A percentile compares a stretch with the other conserved stretches of the same genome.
phyloP scores from a whole-genome alignment of 2,329 filamentous ascomycete genomes.

The Diplocarpon rosae region DNA sequence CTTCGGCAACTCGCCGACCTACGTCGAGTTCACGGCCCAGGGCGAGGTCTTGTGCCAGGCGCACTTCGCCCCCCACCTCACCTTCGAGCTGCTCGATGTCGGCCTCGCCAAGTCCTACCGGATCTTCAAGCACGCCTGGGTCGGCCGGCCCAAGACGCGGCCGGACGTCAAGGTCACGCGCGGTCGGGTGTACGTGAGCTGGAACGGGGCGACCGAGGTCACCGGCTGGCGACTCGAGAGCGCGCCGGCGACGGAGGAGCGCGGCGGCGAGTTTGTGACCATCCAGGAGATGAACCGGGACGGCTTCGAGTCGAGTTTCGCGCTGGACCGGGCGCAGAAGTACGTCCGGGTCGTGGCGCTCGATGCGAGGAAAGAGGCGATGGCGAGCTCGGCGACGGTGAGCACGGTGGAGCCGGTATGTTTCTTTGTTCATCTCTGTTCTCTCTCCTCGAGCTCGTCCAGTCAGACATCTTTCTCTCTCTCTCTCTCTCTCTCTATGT shows the following conservation, averaged over 20 bases:
- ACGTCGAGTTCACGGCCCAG: constrained; percentile 34
- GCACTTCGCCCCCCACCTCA: constrained; percentile 29
- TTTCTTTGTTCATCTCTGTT: background rate
- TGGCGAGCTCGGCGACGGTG: constrained; percentile 10
- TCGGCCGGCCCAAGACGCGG: constrained; percentile 20
- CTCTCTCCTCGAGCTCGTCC: too few relatives aligned
- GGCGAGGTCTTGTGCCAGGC: constrained; percentile 33
- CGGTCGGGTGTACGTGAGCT: constrained; percentile 24
- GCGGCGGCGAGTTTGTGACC: constrained; percentile 7
- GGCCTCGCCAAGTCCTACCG: constrained; percentile 21
- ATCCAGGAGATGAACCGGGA: constrained; percentile 6
- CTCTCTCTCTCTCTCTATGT: too few relatives aligned
- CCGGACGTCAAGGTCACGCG: constrained; percentile 17
- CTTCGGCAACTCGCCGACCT: constrained; percentile 39
- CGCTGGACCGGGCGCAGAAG: constrained; percentile 2
- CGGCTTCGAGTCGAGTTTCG: constrained; percentile 14
- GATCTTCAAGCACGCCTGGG: constrained; percentile 22
- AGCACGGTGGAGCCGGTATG: background rate
- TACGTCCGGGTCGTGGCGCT: constrained; percentile 11
- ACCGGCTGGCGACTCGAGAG: constrained; percentile 13
- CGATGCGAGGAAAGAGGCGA: constrained; percentile 2
- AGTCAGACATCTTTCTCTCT: too few relatives aligned
- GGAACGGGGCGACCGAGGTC: constrained; percentile 29
- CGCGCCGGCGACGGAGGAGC: background rate
- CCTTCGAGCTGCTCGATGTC: constrained; percentile 15